phyloP scores from a whole-genome alignment of 371 early-diverging fungal genomes.

The Saksenaea vasiformis region DNA sequence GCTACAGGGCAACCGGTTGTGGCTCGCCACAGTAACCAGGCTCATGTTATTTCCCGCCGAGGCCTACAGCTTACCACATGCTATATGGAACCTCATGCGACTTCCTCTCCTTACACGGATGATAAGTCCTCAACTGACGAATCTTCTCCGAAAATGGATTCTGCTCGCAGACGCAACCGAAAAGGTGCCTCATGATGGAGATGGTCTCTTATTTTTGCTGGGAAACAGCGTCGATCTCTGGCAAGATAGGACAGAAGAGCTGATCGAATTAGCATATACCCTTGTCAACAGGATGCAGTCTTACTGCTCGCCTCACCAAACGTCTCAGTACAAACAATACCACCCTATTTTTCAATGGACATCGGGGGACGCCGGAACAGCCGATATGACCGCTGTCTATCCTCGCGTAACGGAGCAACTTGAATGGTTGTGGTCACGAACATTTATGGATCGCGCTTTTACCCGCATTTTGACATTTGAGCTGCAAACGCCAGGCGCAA shows the following conservation, averaged over 20 bases:
- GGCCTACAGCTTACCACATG: neutral
- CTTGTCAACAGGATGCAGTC: conserved; percentile 40
- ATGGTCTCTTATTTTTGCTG: conserved; percentile 58
- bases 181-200: conserved; percentile 32
- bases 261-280: conserved; percentile 31
- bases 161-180: neutral
- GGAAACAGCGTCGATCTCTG: conserved; percentile 57
- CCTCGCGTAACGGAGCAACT: conserved; percentile 51
- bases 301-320: conserved; percentile 51
- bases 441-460: conserved; percentile 53
- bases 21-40: conserved; percentile 57
- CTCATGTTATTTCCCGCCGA: conserved; percentile 44
- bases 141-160: conserved; percentile 9
- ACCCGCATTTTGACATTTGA: conserved; percentile 35
- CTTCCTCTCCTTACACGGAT: neutral
- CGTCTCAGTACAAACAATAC: conserved; percentile 44
- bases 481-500: conserved; percentile 13
- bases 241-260: neutral
- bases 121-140: neutral
- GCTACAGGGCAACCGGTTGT: conserved; percentile 44
- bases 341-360: conserved; percentile 75
- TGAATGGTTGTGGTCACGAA: conserved; percentile 60
- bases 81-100: neutral
- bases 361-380: conserved; percentile 38
- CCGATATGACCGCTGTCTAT: conserved; percentile 39